Percentiles rank a stretch among this genome's conserved stretches.
phyloP scores from a whole-genome alignment of 108 stramenopile genomes.

The Ochromonas danica region DNA sequence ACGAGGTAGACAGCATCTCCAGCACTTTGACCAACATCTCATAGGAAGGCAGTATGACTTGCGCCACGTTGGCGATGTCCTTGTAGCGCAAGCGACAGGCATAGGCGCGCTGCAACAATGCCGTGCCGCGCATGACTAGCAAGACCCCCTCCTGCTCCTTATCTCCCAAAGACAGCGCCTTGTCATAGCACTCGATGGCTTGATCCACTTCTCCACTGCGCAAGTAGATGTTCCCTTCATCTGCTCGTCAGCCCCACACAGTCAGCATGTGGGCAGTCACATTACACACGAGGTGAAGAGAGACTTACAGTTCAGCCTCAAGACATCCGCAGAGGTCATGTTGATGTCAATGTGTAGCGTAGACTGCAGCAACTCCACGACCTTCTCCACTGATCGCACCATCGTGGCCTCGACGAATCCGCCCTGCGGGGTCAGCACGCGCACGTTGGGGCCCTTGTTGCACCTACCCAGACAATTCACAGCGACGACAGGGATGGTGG shows the following conservation, averaged over 20 bases:
- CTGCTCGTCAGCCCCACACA: conserved; percentile 51
- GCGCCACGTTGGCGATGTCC: not conserved
- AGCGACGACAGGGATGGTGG: conserved; percentile 40
- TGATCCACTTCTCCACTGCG: conserved; percentile 49
- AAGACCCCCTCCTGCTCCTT: conserved; percentile 50
- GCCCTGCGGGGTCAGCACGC: conserved; percentile 43
- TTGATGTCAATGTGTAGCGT: not conserved
- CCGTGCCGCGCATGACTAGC: conserved; percentile 53
- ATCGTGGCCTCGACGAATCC: conserved; percentile 21
- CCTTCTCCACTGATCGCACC: conserved; percentile 40
- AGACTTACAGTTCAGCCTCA: not conserved
- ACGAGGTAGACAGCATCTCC: no score
- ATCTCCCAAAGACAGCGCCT: conserved; percentile 51
- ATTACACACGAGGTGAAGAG: conserved; percentile 23
- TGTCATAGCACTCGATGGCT: conserved; percentile 55
- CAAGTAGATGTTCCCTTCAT: conserved; percentile 48
- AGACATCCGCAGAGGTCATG: not conserved
- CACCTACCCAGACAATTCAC: conserved; percentile 54
- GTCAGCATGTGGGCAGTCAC: conserved; percentile 42
- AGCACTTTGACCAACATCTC: not conserved
- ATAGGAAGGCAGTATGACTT: not conserved
- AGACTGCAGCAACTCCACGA: not conserved
- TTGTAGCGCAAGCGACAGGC: conserved; percentile 18
- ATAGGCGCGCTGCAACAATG: conserved; percentile 52
- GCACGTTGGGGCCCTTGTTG: conserved; percentile 45